These are phyloP conservation scores for Scolecobasidium constrictum DNA, from an alignment of 2,329 filamentous ascomycete species.

Conservation along the genomic window DNA sequence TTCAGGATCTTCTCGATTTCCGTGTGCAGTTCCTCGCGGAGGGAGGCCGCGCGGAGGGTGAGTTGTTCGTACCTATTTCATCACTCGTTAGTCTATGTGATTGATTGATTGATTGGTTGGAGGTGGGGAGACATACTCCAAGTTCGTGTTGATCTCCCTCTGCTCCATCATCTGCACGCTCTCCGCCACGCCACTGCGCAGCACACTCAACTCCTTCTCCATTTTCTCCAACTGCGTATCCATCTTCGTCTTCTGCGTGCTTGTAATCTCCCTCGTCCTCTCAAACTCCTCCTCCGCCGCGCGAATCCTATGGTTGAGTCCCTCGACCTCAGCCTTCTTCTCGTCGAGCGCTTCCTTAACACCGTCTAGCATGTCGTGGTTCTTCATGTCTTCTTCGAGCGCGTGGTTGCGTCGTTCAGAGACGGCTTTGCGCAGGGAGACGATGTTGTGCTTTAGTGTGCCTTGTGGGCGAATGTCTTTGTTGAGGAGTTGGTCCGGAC, in stretches of 20 bases:
- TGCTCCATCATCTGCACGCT: constrained; percentile 88
- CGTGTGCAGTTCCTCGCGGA: constrained; percentile 95
- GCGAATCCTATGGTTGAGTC: constrained; percentile 75
- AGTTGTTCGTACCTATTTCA: constrained; percentile 84
- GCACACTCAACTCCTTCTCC: constrained; percentile 94
- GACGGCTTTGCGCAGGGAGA: constrained; percentile 75
- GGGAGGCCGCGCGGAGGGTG: constrained; percentile 67
- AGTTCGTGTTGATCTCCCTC: constrained; percentile 89
- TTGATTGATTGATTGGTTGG: background rate
- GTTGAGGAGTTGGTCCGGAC: constrained; percentile 78
- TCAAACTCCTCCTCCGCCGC: constrained; percentile 91
- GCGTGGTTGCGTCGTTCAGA: constrained; percentile 75
- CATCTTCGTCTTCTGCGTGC: constrained; percentile 74
- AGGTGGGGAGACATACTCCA: constrained; percentile 55
- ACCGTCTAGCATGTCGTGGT: constrained; percentile 84
- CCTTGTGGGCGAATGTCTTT: constrained; percentile 82
- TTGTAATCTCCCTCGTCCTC: constrained; percentile 67
- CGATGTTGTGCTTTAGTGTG: constrained; percentile 66
- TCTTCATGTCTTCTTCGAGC: constrained; percentile 86
- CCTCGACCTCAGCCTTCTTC: constrained; percentile 85
- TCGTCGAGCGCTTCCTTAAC: constrained; percentile 97
- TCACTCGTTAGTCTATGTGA: constrained; percentile 6
- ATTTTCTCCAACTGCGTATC: constrained; percentile 97
- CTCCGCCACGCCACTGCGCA: constrained; percentile 74
- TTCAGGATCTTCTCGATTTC: constrained; percentile 94